A percentile compares a stretch with the other conserved stretches of the same genome.
These are phyloP conservation scores for Epichloe gansuensis DNA, from an alignment of 2,329 filamentous ascomycete species.

Conservation along the genomic window DNA sequence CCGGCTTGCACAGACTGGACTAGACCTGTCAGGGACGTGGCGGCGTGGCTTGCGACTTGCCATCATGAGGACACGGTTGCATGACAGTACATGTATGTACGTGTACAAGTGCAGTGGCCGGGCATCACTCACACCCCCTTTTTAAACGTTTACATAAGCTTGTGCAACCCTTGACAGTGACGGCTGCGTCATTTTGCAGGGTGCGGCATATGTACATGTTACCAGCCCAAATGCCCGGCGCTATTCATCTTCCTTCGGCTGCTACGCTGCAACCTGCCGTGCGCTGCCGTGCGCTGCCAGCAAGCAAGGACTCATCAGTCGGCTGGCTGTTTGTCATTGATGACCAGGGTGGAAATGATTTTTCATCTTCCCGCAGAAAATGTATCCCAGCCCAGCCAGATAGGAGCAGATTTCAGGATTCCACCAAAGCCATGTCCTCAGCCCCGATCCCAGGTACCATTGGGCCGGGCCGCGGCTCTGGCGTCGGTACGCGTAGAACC, in stretches of 20 bases:
- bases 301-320: no score
- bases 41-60: no score
- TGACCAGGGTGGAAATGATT: neutral
- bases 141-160: no score
- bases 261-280: neutral
- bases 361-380: no score
- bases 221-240: neutral
- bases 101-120: no score
- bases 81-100: no score
- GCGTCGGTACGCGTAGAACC: neutral
- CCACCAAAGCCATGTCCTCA: neutral
- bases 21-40: no score
- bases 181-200: conserved; percentile 2
- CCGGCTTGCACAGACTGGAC: neutral
- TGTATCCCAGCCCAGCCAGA: neutral
- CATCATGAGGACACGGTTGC: no score
- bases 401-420: neutral
- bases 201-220: neutral
- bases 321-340: neutral
- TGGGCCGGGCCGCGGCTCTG: neutral
- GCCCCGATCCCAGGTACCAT: neutral
- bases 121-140: no score
- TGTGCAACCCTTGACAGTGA: no score
- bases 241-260: neutral
- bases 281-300: neutral